A percentile compares a stretch with the other conserved stretches of the same genome.
phyloP scores from a whole-genome alignment of 345 rosid genomes.

The Hibiscus tridactylites region DNA sequence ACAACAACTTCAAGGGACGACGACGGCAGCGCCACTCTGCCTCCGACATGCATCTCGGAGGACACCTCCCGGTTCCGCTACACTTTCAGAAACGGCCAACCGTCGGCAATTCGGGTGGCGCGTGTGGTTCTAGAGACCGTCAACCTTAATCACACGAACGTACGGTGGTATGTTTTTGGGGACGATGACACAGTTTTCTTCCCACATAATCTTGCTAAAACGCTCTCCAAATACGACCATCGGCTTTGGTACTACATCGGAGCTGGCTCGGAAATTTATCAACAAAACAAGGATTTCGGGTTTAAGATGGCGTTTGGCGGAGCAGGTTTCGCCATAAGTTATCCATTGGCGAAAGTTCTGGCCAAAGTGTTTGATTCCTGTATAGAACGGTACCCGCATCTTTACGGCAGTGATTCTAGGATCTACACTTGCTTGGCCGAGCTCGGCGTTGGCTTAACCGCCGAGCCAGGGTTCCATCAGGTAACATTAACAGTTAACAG shows the following conservation, averaged over 20 bases:
- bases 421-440: conserved; percentile 65
- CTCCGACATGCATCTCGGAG: conserved; percentile 57
- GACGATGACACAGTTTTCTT: conserved; percentile 77
- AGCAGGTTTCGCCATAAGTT: conserved; percentile 75
- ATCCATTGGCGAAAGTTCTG: conserved; percentile 59
- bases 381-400: conserved; percentile 69
- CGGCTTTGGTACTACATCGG: conserved; percentile 73
- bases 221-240: conserved; percentile 76
- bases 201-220: conserved; percentile 55
- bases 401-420: conserved; percentile 77
- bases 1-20: conserved; percentile 13
- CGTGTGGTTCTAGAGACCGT: conserved; percentile 61
- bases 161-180: conserved; percentile 77
- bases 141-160: conserved; percentile 39
- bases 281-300: conserved; percentile 49
- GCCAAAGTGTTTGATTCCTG: conserved; percentile 72
- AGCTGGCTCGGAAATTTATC: conserved; percentile 52
- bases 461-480: conserved; percentile 95
- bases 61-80: conserved; percentile 69
- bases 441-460: conserved; percentile 65
- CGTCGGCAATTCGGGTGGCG: conserved; percentile 69
- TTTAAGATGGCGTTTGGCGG: conserved; percentile 75
- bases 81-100: conserved; percentile 45
- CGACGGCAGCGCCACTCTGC: conserved; percentile 26
- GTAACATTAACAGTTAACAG: conserved; percentile 18